Evolutionary conservation across 2,329 filamentous ascomycete genomes (phyloP).

Genomic region (Cercospora sojina): DNA sequence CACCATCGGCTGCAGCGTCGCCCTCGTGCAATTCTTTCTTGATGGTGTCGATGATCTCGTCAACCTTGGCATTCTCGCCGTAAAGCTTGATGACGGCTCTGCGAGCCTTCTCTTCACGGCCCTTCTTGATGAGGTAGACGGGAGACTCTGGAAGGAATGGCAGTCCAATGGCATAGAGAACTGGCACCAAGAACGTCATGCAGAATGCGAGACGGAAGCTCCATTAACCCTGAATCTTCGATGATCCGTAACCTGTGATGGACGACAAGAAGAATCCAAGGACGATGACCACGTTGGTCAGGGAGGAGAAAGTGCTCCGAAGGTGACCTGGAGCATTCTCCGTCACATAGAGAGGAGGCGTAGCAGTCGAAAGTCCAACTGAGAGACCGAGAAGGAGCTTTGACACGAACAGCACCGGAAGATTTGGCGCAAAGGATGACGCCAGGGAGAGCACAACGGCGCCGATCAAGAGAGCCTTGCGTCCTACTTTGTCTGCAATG

Average conservation of each 20-base stretch:
- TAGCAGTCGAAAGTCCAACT: constrained; percentile 30
- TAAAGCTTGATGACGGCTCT: constrained; percentile 29
- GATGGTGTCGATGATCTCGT: constrained; percentile 24
- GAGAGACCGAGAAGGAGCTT: constrained; percentile 31
- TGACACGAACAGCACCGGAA: constrained; percentile 35
- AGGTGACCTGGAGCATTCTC: constrained; percentile 32
- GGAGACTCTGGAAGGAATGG: constrained; percentile 76
- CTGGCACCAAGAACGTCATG: constrained; percentile 32
- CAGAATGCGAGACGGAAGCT: constrained; percentile 30
- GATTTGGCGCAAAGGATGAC: constrained; percentile 34
- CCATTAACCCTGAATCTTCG: constrained; percentile 30
- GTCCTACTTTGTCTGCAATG: constrained; percentile 30
- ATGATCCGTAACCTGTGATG: constrained; percentile 30
- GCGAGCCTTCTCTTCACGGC: constrained; percentile 61
- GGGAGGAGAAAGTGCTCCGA: constrained; percentile 29
- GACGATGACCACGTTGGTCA: constrained; percentile 33
- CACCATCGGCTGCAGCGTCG: constrained; percentile 22
- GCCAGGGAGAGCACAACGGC: constrained; percentile 23
- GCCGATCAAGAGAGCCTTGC: constrained; percentile 27
- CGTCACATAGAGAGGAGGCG: constrained; percentile 31
- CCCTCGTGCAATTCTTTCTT: constrained; percentile 28
- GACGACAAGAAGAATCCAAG: constrained; percentile 32
- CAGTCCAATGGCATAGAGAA: constrained; percentile 26
- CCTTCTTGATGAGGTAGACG: constrained; percentile 75
- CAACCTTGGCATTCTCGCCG: constrained; percentile 25